A percentile compares a stretch with the other conserved stretches of the same genome.
These are phyloP conservation scores for Neurospora sp. DNA, from an alignment of 495 filamentous ascomycete genomes.

Conservation along the genomic window DNA sequence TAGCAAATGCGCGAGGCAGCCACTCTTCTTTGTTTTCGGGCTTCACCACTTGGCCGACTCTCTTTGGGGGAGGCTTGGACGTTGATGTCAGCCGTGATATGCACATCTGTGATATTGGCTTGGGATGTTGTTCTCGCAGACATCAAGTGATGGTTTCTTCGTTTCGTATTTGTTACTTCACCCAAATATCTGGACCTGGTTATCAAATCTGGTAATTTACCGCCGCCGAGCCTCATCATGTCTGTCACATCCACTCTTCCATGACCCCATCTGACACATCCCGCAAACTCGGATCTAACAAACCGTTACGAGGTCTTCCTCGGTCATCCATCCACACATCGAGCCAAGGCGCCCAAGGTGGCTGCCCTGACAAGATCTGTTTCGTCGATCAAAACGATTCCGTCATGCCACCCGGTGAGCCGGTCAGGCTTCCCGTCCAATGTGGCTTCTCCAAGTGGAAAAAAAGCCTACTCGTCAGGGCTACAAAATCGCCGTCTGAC, in stretches of 20 bases:
- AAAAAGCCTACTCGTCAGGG: neutral
- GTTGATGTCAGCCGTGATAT: neutral
- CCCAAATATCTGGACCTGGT: neutral
- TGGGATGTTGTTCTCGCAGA: neutral
- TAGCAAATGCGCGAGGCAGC: neutral
- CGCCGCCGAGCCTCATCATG: neutral
- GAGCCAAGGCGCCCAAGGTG: neutral
- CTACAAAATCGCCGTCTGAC: too few relatives aligned
- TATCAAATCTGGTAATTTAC: neutral
- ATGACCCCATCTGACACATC: neutral
- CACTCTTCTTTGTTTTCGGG: neutral
- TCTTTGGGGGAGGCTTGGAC: neutral
- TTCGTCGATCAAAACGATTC: neutral
- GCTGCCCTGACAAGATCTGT: neutral
- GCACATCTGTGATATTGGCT: neutral
- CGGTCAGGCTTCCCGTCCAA: neutral
- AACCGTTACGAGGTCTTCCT: neutral
- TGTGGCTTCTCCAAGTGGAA: neutral
- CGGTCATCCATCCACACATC: neutral
- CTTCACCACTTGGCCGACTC: neutral
- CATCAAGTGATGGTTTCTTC: neutral
- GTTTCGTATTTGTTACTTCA: neutral
- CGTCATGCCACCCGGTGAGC: neutral
- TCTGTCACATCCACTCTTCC: neutral
- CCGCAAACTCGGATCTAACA: neutral